phyloP scores from a whole-genome alignment of 2,329 filamentous ascomycete genomes.

The Fusarium brevicatenulatum region DNA sequence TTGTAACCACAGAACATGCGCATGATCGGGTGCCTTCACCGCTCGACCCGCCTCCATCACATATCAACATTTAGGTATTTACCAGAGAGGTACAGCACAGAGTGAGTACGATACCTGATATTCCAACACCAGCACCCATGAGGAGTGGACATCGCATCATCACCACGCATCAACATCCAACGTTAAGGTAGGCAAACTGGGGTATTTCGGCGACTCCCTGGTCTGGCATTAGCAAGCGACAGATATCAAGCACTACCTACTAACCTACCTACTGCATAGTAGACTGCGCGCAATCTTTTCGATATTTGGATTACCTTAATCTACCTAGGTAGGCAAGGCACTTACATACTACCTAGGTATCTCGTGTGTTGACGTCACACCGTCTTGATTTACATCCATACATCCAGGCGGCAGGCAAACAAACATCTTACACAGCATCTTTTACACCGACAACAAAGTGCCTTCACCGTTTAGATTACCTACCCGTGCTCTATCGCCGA shows the following conservation, averaged over 20 bases:
- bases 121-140: neutral
- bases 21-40: conserved; percentile 10
- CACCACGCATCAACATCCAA: neutral
- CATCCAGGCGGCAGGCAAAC: neutral
- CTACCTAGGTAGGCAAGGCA: neutral
- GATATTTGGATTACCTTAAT: neutral
- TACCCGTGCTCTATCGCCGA: conserved; percentile 39
- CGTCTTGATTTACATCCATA: conserved; percentile 13
- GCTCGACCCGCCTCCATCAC: conserved; percentile 5
- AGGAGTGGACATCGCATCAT: neutral
- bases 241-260: neutral
- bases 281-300: neutral
- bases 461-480: conserved; percentile 4
- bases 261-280: neutral
- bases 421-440: neutral
- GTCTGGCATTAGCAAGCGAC: neutral
- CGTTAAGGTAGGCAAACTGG: neutral
- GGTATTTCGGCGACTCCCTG: neutral
- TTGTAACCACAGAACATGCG: neutral
- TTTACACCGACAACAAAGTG: conserved; percentile 22
- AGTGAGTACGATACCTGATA: neutral
- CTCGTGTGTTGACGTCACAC: conserved; percentile 29
- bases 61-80: neutral
- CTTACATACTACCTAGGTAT: neutral
- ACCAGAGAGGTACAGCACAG: neutral